phyloP scores from a whole-genome alignment of 1,139 yeast species.

The Nakaseomyces kungkrabaensis region DNA sequence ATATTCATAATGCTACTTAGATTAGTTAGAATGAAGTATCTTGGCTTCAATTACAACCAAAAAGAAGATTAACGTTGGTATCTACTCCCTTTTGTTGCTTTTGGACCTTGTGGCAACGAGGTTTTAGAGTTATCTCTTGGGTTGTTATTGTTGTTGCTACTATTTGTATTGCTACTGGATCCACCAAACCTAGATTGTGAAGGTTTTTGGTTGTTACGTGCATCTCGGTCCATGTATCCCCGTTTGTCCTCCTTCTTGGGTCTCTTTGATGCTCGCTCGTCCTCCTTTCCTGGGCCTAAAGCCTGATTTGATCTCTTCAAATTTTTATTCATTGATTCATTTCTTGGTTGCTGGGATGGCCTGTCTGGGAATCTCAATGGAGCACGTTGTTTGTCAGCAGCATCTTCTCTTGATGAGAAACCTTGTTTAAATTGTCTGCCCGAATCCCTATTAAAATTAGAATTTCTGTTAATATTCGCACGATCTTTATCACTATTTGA shows the following conservation, averaged over 20 bases:
- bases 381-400: not conserved
- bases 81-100: constrained; percentile 13
- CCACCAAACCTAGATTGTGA: constrained; percentile 4
- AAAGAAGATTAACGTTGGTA: constrained; percentile 14
- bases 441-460: not conserved
- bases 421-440: not conserved
- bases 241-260: constrained; percentile 3
- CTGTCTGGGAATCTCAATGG: constrained; percentile 5
- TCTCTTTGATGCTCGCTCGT: constrained; percentile 6
- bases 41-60: no score
- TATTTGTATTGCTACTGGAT: not conserved
- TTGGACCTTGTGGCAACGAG: constrained; percentile 18
- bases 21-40: no score
- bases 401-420: not conserved
- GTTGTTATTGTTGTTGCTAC: not conserved
- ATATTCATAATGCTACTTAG: no score
- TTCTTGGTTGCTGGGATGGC: constrained; percentile 2
- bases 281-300: constrained; percentile 3
- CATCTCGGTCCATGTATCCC: not conserved
- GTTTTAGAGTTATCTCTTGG: constrained; percentile 8
- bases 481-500: not conserved
- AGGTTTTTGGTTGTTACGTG: not conserved
- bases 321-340: not conserved
- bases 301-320: not conserved
- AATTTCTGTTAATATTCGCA: not conserved